phyloP scores from a whole-genome alignment of 495 filamentous ascomycete genomes.

The Talaromyces ruber region DNA sequence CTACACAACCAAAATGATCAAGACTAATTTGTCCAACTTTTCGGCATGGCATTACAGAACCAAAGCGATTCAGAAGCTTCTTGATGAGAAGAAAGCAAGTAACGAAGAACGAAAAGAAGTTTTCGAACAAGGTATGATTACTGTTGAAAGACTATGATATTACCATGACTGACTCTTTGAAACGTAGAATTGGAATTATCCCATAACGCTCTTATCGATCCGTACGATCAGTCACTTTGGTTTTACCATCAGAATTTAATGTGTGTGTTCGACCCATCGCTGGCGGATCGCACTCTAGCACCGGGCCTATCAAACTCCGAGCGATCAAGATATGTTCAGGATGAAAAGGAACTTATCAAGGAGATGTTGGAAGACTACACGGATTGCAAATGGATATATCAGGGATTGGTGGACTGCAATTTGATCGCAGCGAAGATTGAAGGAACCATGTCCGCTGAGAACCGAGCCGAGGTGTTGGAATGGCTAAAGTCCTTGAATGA shows the following conservation, averaged over 20 bases:
- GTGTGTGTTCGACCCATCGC: slow-evolving; percentile 46
- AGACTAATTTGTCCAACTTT: slow-evolving; percentile 80
- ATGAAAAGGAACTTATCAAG: slow-evolving; percentile 59
- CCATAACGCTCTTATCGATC: slow-evolving; percentile 71
- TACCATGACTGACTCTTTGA: slow-evolving; percentile 7
- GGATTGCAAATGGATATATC: slow-evolving; percentile 73
- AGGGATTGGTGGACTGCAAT: slow-evolving; percentile 58
- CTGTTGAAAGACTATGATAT: background rate
- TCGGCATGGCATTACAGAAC: slow-evolving; percentile 93
- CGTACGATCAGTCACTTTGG: slow-evolving; percentile 90
- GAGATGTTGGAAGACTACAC: slow-evolving; percentile 69
- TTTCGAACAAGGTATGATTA: slow-evolving; percentile 57
- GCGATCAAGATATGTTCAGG: slow-evolving; percentile 53
- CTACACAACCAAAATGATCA: slow-evolving; percentile 85
- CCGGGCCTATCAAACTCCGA: slow-evolving; percentile 53
- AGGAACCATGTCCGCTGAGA: slow-evolving; percentile 22
- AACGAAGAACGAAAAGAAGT: slow-evolving; percentile 54
- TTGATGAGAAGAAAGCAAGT: slow-evolving; percentile 59
- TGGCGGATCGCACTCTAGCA: slow-evolving; percentile 45
- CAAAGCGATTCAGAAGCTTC: slow-evolving; percentile 65
- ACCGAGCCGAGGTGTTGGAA: slow-evolving; percentile 37
- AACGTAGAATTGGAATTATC: slow-evolving; percentile 63
- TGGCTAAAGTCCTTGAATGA: slow-evolving; percentile 59
- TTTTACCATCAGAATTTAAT: slow-evolving; percentile 89
- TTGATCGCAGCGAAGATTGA: slow-evolving; percentile 26